Evolutionary conservation across 2,329 filamentous ascomycete species (phyloP).

Genomic region (Talaromyces pinophilus): DNA sequence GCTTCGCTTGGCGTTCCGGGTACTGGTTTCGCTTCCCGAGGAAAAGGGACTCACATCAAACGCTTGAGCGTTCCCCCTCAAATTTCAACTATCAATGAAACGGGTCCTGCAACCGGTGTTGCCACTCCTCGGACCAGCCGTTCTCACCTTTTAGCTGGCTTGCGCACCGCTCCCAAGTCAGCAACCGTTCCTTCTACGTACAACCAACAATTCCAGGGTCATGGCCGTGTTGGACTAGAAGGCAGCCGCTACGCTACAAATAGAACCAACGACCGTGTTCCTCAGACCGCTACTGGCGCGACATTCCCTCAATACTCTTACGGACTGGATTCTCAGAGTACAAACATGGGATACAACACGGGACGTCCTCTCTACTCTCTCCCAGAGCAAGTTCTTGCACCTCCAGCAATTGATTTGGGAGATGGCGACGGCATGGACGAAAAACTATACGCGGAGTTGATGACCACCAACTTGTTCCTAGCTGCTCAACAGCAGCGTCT

Average conservation of each 20-base stretch:
- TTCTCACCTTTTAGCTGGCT: slow-evolving; percentile 87
- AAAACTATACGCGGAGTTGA: slow-evolving; percentile 79
- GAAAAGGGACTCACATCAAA: slow-evolving; percentile 84
- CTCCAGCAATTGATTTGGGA: slow-evolving; percentile 73
- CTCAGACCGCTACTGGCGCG: slow-evolving; percentile 61
- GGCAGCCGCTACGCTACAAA: slow-evolving; percentile 50
- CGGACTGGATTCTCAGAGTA: slow-evolving; percentile 32
- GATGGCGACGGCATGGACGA: slow-evolving; percentile 78
- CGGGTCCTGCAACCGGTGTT: slow-evolving; percentile 64
- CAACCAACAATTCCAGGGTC: slow-evolving; percentile 55
- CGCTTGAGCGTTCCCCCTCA: slow-evolving; percentile 80
- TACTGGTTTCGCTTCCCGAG: slow-evolving; percentile 80
- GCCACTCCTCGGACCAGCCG: slow-evolving; percentile 90
- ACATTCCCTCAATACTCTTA: slow-evolving; percentile 53
- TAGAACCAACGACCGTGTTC: slow-evolving; percentile 51
- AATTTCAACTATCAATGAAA: slow-evolving; percentile 65
- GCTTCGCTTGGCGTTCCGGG: slow-evolving; percentile 71
- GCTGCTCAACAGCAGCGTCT: slow-evolving; percentile 93
- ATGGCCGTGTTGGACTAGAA: slow-evolving; percentile 51
- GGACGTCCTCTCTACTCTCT: slow-evolving; percentile 64
- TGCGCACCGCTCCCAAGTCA: slow-evolving; percentile 91
- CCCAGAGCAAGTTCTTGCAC: slow-evolving; percentile 72
- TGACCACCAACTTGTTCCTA: slow-evolving; percentile 88
- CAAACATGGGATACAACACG: slow-evolving; percentile 33
- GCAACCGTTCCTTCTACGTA: slow-evolving; percentile 67